Base-by-base conservation (phyloP, 225 moss, liverwort and hornwort species). In the Pleurozium schreberi region DNA sequence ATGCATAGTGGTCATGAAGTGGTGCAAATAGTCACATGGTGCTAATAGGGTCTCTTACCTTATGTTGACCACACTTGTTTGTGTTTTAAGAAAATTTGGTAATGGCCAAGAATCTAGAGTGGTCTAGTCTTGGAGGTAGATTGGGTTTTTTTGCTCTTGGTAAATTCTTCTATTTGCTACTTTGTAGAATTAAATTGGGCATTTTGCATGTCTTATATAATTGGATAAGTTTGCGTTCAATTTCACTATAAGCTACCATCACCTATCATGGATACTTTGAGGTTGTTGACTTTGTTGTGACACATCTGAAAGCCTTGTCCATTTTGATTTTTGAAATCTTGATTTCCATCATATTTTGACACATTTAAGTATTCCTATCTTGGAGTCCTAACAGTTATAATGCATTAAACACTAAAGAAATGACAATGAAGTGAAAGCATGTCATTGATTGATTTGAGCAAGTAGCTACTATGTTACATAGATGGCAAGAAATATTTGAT, bases 381-480 rank as follows among this genome's bases (percentile, higher is more conserved):
- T 49, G 12, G 4, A 75, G 4, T 21, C 8, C 8, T 33, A 5
- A 12, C 19, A 50, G 3, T 2, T 13, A 75, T 34, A 75, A 4
- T 20, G 5, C 5, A 33, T 34, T 5, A 19, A 33, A 12, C 3
- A 12, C 3, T 18, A 6, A 20, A 50, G 13, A 4, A 75, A 20
- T 13, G 21, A 8, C 4, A 50, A 50, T 75, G 33, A 75, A 50
- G 33, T 20, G 2, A 19, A 50, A 20, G 33, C 8, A 50, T 75
- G 20, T 50, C 19, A 20, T 12, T 33, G 3, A 4, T 33, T 75
- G 33, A 50, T 49, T 49, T 33, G 12, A 47, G 6, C 30, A 47
- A 74, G 18, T 30, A 45, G 30, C 18, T 74, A 31, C 7, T 0
- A 47, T 4, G 0, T 1, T 17, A 11, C 0, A 30, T 0, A 11